A percentile compares a stretch with the other conserved stretches of the same genome.
These are phyloP conservation scores for Escovopsis sp. DNA, from an alignment of 2,329 filamentous ascomycete genomes.

Conservation along the genomic window DNA sequence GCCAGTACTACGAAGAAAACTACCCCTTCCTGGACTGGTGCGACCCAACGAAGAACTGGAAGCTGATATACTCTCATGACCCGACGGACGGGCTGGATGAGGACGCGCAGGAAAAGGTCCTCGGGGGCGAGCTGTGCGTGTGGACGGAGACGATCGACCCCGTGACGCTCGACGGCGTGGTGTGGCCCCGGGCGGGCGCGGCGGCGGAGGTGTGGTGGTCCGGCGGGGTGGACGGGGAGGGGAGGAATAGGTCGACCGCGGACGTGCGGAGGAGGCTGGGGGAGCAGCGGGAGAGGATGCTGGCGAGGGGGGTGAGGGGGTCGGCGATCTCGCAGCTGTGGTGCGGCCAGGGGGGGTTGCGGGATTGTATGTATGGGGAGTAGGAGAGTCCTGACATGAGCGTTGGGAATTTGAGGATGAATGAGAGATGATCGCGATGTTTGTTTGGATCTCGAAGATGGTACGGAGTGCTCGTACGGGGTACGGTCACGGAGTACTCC, in stretches of 20 bases:
- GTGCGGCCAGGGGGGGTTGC: conserved; percentile 4
- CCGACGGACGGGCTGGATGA: conserved; percentile 49
- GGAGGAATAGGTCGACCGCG: conserved; percentile 56
- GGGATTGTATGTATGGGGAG: conserved; percentile 2
- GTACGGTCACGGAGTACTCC: neutral
- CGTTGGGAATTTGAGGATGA: neutral
- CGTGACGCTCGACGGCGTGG: conserved; percentile 54
- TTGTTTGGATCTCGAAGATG: neutral
- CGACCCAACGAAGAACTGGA: conserved; percentile 66
- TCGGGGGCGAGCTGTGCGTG: conserved; percentile 70
- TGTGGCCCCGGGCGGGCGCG: conserved; percentile 66
- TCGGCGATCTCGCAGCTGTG: conserved; percentile 31
- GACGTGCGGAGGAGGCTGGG: conserved; percentile 54
- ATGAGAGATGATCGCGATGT: neutral
- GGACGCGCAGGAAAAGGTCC: conserved; percentile 48
- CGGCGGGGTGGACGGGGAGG: conserved; percentile 48
- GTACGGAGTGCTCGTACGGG: neutral
- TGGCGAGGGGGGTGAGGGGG: conserved; percentile 50
- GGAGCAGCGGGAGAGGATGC: conserved; percentile 63
- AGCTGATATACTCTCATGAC: conserved; percentile 66
- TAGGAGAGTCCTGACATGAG: too few species aligned
- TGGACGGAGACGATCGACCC: conserved; percentile 71
- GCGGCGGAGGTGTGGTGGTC: conserved; percentile 73
- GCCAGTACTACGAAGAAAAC: conserved; percentile 26
- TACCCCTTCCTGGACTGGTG: conserved; percentile 76